Evolutionary conservation across 371 early-diverging fungal genomes (phyloP), one percentile per base, ranked within the genome.

Genomic region (Rhizopus delemar): DNA sequence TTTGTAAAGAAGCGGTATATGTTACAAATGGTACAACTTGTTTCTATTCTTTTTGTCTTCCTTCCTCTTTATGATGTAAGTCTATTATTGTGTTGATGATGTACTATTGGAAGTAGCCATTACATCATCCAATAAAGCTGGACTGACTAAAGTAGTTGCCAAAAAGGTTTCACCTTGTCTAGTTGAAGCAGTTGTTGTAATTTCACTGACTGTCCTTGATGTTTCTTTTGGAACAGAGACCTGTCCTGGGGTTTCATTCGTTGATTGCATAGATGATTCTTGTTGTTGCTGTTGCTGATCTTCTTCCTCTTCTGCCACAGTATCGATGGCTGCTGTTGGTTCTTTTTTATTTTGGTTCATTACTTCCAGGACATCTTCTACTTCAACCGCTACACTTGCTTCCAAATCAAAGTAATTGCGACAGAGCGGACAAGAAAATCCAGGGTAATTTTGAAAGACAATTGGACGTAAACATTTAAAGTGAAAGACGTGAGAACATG

Each of bases 401-500:
- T 90, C 90, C 36, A 95, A 76, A 73, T 95, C 92, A 8, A 92
- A 94, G 54, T 90, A 94, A 39, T 90, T 93, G 41, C 96, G 85
- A 70, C 96, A 95, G 41, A 95, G 81, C 22, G 96, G 95, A 70
- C 96, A 95, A 56, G 85, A 85, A 73, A 95, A 94, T 57, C 89
- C 90, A 16, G 91, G 81, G 48, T 81, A 80, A 52, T 75, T 68
- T 53, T 71, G 65, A 54, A 68, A 53, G 12, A 94, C 70, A 39
- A 70, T 57, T 5, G 88, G 82, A 38, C 83, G 81, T 57, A 93
- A 83, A 70, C 95, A 95, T 70, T 92, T 93, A 79, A 88, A 95
- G 63, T 95, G 95, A 75, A 89, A 95, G 59, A 90, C 88, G 65
- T 95, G 95, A 7, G 93, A 93, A 64, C 95, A 95, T 1, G 95